Base-by-base conservation (phyloP, 2,329 filamentous ascomycete species). In the Fusarium drepaniforme region DNA sequence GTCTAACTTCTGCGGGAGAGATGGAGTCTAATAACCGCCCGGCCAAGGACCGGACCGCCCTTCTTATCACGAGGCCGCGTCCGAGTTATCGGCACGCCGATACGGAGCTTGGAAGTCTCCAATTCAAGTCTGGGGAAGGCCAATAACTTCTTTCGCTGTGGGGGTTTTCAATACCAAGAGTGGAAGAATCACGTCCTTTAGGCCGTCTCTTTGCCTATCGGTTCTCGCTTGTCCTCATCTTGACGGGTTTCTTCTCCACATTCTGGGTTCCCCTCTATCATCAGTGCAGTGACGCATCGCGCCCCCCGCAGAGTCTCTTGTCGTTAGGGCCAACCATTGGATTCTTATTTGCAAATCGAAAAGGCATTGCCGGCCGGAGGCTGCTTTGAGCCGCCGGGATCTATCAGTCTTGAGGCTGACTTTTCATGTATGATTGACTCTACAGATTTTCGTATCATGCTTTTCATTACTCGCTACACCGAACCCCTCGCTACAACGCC, bases 1-100 rank as follows among this genome's bases (percentile, higher is more conserved):
- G 25, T 33, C 25, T 35, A 44, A 59, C 18, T 44, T 67, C 23
- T 53, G 40, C 16, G 46, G 44, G 28, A 18, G 30, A 33, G 35
- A 15, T 37, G 33, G 65, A 67, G 35, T 49, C 53, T 18, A 38
- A 38, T n/a, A 30, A 25, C 23, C 23, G 8, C 44, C 44, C 18
- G 30, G 42, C 44, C 49, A 59, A 73, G 46, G 30, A 42, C 53
- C 60, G 38, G 60, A 44, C 61, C 58, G 38, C 66, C 49, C 44
- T 65, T 72, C 76, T 77, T 78, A 78, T 78, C 72, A 71, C 51
- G 61, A 59, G 53, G 51, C 33, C 51, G 25, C 25, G 25, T 70
- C 53, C 51, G 25, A 30, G 42, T 53, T 72, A 73, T 35, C 60
- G 56, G 60, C 60, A 60, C 18, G 42, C 65, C 56, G 60, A 63